These are phyloP conservation scores for Candida sonorensis DNA, from an alignment of 805 yeast species.

Conservation along the genomic window DNA sequence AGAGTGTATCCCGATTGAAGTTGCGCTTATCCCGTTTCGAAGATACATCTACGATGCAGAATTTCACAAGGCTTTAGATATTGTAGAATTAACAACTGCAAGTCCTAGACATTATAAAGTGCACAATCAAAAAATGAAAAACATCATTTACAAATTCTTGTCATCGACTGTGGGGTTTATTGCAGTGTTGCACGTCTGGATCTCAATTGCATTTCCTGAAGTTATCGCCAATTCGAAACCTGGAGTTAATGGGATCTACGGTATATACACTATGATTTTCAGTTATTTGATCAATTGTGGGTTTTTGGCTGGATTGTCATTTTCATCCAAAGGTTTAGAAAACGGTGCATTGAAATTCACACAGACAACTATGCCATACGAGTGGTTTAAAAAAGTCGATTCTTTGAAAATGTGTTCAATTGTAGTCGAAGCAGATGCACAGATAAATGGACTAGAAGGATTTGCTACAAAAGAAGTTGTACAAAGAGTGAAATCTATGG, in stretches of 20 bases:
- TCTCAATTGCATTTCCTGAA: constrained; percentile 30
- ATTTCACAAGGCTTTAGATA: constrained; percentile 45
- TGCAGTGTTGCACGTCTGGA: constrained; percentile 40
- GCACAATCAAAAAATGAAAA: constrained; percentile 21
- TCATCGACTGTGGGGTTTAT: constrained; percentile 37
- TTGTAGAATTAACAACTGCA: constrained; percentile 58
- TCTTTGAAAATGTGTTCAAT: constrained; percentile 62
- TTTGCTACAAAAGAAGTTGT: constrained; percentile 30
- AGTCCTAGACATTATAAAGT: constrained; percentile 39
- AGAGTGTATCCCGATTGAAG: constrained; percentile 26
- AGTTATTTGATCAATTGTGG: constrained; percentile 44
- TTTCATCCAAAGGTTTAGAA: constrained; percentile 42
- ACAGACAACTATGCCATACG: constrained; percentile 54
- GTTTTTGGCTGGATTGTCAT: constrained; percentile 34
- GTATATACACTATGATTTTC: constrained; percentile 39
- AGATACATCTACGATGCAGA: constrained; percentile 52
- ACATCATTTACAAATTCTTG: constrained; percentile 32
- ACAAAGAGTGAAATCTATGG: constrained; percentile 28
- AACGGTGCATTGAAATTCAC: constrained; percentile 55
- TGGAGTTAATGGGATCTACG: constrained; percentile 34
- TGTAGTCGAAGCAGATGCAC: constrained; percentile 60
- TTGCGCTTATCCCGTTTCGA: constrained; percentile 60
- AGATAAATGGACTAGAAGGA: constrained; percentile 37
- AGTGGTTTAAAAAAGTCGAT: constrained; percentile 60
- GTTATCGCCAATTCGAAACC: constrained; percentile 22